Evolutionary conservation across 768 basidiomycete genomes (phyloP), one percentile per base, ranked within the genome.

Genomic region (Lactifluus volemus): DNA sequence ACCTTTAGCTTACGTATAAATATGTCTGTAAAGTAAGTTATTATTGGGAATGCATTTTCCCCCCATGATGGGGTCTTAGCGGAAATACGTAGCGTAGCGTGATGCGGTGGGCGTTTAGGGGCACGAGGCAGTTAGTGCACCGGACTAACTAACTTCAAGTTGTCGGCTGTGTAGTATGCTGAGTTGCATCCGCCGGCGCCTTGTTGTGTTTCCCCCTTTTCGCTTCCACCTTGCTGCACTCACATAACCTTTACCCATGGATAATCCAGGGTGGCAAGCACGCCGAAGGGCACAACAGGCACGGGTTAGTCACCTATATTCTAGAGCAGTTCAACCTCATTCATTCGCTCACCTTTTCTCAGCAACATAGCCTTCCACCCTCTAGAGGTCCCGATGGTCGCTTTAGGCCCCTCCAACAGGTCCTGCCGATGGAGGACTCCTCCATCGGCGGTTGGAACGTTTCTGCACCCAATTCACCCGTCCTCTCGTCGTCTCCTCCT

Each of bases 251-350:
- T 6, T 7, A 12, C n/a, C 19, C 49, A 90, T 92, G 88, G 90
- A 91, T 70, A 83, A 80, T 60, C 74, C 83, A 56, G 91, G 90
- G 59, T 92, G 89, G 89, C 81, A 80, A 66, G 88, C 88, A 39
- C 77, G 77, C 15, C 79, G 83, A 55, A 79, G 80, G 63, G 90
- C 85, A 3, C 74, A 79, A 54, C 79, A 79, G 74, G 84, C 79
- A 64, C 60, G 75, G 65, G 50, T 67, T 10, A 32, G 60, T 57
- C 6, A 52, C n/a, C 34, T 52, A 55, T 49, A 5, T 9, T 34
- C 32, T 44, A 25, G 25, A 1, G 25, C 25, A 25, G 25, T 25
- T 25, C 25, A 25, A 25, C 25, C 25, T 25, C 25, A 25, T 25
- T 25, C 25, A 25, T 25, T 25, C 25, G 25, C 25, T 25, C 2